Percentiles rank a stretch among this genome's conserved stretches.
phyloP scores from a whole-genome alignment of 2,329 filamentous ascomycete genomes.

The Hypomyces rosellus region DNA sequence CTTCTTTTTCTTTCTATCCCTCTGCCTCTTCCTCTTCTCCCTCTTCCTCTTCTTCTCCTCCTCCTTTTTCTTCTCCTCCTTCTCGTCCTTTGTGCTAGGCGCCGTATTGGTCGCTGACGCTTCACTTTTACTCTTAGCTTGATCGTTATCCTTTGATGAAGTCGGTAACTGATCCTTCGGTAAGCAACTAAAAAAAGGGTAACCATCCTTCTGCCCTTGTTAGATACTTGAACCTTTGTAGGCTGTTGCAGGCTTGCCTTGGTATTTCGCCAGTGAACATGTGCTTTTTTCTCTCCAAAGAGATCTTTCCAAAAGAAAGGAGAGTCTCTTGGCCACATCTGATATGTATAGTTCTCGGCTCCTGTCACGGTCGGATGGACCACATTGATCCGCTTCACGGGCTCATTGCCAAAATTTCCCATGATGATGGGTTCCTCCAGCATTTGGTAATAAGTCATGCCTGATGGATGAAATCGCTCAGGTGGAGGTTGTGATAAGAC shows the following conservation, averaged over 20 bases:
- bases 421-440: slow-evolving; percentile 16
- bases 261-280: not conserved
- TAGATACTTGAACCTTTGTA: too few relatives aligned
- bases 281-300: not conserved
- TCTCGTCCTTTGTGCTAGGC: too few relatives aligned
- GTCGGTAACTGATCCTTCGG: too few relatives aligned
- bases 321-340: slow-evolving; percentile 15
- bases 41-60: too few relatives aligned
- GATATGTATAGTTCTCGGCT: slow-evolving; percentile 10
- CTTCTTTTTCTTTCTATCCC: too few relatives aligned
- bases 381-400: slow-evolving; percentile 3
- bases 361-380: slow-evolving; percentile 6
- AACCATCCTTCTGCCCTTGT: too few relatives aligned
- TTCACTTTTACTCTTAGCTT: too few relatives aligned
- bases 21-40: too few relatives aligned
- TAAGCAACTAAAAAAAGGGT: too few relatives aligned
- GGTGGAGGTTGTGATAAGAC: slow-evolving; percentile 15
- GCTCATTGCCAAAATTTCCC: slow-evolving; percentile 6
- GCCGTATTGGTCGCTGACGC: too few relatives aligned
- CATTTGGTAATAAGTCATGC: slow-evolving; percentile 12
- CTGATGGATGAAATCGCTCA: slow-evolving; percentile 13
- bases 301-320: slow-evolving; percentile 2
- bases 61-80: too few relatives aligned
- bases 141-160: too few relatives aligned
- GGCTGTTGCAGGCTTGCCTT: not conserved